Conservation (phyloP, 2,329 filamentous ascomycete species). For the Colletotrichum musicola region DNA sequence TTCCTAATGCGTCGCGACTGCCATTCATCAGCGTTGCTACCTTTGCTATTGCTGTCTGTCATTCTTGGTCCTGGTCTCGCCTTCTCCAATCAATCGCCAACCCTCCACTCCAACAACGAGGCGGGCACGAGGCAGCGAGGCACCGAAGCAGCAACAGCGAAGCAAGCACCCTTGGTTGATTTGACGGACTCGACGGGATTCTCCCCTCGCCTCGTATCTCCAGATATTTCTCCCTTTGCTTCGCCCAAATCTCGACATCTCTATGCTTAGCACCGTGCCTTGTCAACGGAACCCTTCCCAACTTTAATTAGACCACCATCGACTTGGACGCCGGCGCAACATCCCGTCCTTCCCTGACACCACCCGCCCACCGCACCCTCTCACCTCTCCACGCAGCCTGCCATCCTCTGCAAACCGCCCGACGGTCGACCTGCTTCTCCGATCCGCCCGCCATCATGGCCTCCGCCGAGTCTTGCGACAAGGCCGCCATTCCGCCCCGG, state of each 20-base stretch:
- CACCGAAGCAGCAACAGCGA: no score
- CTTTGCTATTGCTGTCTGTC: constrained; percentile 6
- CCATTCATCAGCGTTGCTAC: no score
- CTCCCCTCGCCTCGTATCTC: background rate
- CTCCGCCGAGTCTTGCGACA: constrained; percentile 48
- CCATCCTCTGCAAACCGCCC: background rate
- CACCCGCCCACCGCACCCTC: background rate
- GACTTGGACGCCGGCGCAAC: background rate
- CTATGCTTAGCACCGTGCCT: background rate
- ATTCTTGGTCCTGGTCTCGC: constrained; percentile 25
- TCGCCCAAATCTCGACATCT: no score
- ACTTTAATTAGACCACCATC: background rate
- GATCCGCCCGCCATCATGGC: constrained; percentile 48
- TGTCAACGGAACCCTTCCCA: background rate
- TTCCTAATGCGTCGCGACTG: background rate
- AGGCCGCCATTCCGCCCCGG: constrained; percentile 42
- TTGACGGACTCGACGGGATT: background rate
- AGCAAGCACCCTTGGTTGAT: constrained; percentile 1
- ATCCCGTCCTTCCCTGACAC: background rate
- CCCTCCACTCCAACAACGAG: constrained; percentile 25
- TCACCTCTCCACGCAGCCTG: constrained; percentile 8
- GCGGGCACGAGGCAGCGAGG: constrained; percentile 16
- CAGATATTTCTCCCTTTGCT: background rate
- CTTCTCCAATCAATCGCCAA: constrained; percentile 19
- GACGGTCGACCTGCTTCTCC: constrained; percentile 1